A percentile compares a stretch with the other conserved stretches of the same genome.
phyloP scores from a whole-genome alignment of 1,139 yeast genomes.

The Yamadazyma conglobata region DNA sequence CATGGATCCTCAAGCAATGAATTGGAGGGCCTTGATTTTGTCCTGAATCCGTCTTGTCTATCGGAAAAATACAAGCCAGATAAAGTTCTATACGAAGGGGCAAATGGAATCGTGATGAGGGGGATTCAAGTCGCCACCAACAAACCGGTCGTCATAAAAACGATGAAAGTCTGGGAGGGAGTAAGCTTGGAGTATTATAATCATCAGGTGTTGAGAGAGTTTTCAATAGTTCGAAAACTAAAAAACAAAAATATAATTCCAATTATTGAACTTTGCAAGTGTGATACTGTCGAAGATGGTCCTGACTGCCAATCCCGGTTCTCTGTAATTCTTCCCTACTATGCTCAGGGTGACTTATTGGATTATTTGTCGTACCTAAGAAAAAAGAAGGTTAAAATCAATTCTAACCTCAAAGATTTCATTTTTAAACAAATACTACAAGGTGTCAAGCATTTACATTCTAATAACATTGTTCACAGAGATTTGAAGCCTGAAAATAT shows the following conservation, averaged over 20 bases:
- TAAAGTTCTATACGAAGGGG: conserved; percentile 41
- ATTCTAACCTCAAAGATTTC: conserved; percentile 38
- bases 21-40: too few relatives aligned
- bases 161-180: conserved; percentile 20
- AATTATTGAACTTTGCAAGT: conserved; percentile 22
- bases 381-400: conserved; percentile 25
- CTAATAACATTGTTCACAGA: conserved; percentile 43
- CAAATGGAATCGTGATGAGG: conserved; percentile 38
- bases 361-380: conserved; percentile 38
- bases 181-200: conserved; percentile 15
- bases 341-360: conserved; percentile 46
- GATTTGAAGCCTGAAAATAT: conserved; percentile 58
- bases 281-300: conserved; percentile 2
- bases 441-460: conserved; percentile 46
- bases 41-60: not conserved
- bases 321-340: conserved; percentile 35
- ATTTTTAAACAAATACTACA: conserved; percentile 46
- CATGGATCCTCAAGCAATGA: too few relatives aligned
- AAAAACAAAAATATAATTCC: conserved; percentile 30
- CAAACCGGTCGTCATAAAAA: conserved; percentile 28
- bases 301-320: not conserved
- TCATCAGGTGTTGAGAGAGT: conserved; percentile 29
- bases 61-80: conserved; percentile 7
- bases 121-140: conserved; percentile 24
- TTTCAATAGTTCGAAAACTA: conserved; percentile 24